phyloP scores from a whole-genome alignment of 208 protist genomes.

The Histomonas meleagridis region DNA sequence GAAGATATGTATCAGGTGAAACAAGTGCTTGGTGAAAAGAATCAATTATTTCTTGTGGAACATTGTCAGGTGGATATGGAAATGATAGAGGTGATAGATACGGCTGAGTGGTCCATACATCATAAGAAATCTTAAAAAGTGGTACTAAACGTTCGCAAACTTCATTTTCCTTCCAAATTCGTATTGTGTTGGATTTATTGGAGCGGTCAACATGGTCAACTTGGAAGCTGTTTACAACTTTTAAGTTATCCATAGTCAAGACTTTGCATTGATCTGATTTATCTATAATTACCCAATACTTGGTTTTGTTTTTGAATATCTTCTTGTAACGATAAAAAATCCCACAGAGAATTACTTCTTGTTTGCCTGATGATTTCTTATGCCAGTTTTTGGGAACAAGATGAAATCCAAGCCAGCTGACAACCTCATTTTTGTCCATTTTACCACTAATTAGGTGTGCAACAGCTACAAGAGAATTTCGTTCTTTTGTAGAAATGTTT shows the following conservation, averaged over 20 bases:
- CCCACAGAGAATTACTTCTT: neutral
- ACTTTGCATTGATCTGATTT: neutral
- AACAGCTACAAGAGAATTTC: neutral
- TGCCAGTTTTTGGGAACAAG: neutral
- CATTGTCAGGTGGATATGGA: neutral
- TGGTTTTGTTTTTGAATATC: neutral
- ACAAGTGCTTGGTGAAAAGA: neutral
- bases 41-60: neutral
- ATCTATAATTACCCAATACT: slow-evolving; percentile 18
- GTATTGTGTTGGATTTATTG: neutral
- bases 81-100: neutral
- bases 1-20: neutral
- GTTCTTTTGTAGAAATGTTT: neutral
- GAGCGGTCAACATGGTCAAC: neutral
- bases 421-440: neutral
- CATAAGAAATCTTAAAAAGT: no score
- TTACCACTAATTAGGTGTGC: neutral
- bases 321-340: neutral
- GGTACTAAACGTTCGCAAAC: neutral
- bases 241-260: neutral
- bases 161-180: neutral
- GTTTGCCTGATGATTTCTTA: neutral
- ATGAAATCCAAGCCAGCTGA: neutral
- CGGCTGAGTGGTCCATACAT: neutral
- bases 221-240: neutral